Evolutionary conservation across 805 yeast species (phyloP), one percentile per base, ranked within the genome.

Genomic region (Nakazawaea anatomiae): DNA sequence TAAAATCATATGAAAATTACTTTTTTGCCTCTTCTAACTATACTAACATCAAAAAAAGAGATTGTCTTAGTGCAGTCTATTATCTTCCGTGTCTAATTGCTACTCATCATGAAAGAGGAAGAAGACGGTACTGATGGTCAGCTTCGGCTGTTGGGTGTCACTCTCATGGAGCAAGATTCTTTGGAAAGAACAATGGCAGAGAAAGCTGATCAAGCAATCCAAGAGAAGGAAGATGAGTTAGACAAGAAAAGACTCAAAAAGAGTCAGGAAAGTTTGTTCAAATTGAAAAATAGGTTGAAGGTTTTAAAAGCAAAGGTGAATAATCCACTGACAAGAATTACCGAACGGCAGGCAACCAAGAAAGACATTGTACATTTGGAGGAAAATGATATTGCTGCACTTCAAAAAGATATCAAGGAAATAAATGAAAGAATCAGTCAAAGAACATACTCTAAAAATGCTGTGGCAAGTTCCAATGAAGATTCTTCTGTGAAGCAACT

Each of bases 241-340:
- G 99, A 94, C 58, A 70, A 74, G 52, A 84, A 82, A 55, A 74
- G 98, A 53, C 69, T 91, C n/a, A 82, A 78, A 14, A 88, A 89
- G 61, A 75, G 95, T 0, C 62, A 66, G 18, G 73, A 72, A 42
- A 79, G 77, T 35, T 64, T 79, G 18, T 65, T 65, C 6, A 77
- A 76, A 55, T 62, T 75, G 10, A 57, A 65, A 31, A 63, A 66
- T 25, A 81, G 79, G 57, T 61, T 83, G 27, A 56, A 70, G 2
- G 60, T 69, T 3, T 67, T 92, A 6, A 69, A 79, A 48, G 69
- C 72, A 10, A 74, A 77, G 51, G 61, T 83, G 7, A 63, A 64
- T 14, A 75, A 72, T 58, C 78, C 86, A 1, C 65, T 75, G 11
- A 79, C 87, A 0, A 77, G 84, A 60, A 78, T 92, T 38, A 82